Evolutionary conservation across 225 moss, liverwort and hornwort genomes (phyloP), one percentile per base, ranked within the genome.

Genomic region (Marchantia polymorpha): DNA sequence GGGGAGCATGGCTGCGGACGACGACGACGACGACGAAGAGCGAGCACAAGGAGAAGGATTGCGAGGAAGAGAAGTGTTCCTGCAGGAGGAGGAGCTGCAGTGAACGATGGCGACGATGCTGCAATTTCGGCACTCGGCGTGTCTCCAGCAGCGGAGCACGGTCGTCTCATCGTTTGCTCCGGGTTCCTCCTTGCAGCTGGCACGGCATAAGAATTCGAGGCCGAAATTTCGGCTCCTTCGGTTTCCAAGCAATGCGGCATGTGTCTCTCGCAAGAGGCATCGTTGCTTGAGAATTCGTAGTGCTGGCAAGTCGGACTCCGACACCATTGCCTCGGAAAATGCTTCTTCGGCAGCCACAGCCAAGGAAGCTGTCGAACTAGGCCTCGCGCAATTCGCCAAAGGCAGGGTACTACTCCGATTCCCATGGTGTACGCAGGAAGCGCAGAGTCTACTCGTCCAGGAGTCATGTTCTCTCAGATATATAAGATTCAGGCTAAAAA

Each of bases 381-480:
- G 97, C 19, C 84, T 94, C 64, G 83, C 88, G n/a, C 88, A 89
- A 74, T 94, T 94, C 91, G 88, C 92, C 89, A 88, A 91, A 91
- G 90, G 89, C 93, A 93, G 90, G 92, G 92, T 94, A 94, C 69
- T 69, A 78, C 60, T 67, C 76, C 64, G 22, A 39, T 12, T 11
- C 48, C 49, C 72, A 19, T 46, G 30, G 7, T 49, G 30, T 49
- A 22, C 53, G 29, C 11, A 12, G 47, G 22, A 39, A 39, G 39
- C 39, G 5, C 39, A 39, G 39, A 39, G 2, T 39, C 39, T 39
- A 2, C 39, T 39, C 5, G 39, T 39, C 39, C 39, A 39, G 39
- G 39, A 39, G 3, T 39, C 39, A 39, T 39, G 5, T 39, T 39
- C 5, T 2, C 39, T 39, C 39, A 39, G 5, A 39, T 39, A 39